These are phyloP conservation scores for Monosporascus cannonballus DNA, from an alignment of 2,329 filamentous ascomycete species.

Conservation along the genomic window DNA sequence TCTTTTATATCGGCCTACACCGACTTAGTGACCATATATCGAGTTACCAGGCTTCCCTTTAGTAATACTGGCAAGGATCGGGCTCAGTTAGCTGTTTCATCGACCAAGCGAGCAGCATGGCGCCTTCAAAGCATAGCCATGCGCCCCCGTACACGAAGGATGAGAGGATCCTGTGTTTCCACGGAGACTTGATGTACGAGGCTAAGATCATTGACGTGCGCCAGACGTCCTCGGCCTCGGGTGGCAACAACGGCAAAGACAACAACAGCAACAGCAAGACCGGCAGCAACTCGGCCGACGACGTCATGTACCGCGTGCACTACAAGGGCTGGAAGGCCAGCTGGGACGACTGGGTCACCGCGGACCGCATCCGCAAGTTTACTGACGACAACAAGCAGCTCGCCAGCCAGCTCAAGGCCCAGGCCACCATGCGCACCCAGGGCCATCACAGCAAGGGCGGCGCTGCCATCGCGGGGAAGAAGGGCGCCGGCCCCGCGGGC, in stretches of 20 bases:
- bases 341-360: constrained; percentile 98
- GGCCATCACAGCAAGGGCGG: constrained; percentile 27
- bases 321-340: constrained; percentile 99
- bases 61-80: not conserved
- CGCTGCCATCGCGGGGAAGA: constrained; percentile 47
- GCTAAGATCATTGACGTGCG: constrained; percentile 84
- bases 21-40: no score
- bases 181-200: constrained; percentile 95
- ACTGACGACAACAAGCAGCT: constrained; percentile 93
- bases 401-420: constrained; percentile 64
- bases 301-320: constrained; percentile 86
- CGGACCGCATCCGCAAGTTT: constrained; percentile 89
- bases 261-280: constrained; percentile 44
- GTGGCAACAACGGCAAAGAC: not conserved
- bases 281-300: constrained; percentile 58
- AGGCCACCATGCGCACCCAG: constrained; percentile 32
- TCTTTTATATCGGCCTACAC: no score
- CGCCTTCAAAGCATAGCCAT: constrained; percentile 34
- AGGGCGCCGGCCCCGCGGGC: constrained; percentile 38
- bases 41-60: not conserved
- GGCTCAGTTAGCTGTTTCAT: not conserved
- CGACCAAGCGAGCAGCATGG: constrained; percentile 23
- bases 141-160: constrained; percentile 61
- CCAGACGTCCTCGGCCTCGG: constrained; percentile 2
- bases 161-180: constrained; percentile 93